phyloP scores from a whole-genome alignment of 2,329 filamentous ascomycete genomes.

The Hymenoscyphus fructigenus region DNA sequence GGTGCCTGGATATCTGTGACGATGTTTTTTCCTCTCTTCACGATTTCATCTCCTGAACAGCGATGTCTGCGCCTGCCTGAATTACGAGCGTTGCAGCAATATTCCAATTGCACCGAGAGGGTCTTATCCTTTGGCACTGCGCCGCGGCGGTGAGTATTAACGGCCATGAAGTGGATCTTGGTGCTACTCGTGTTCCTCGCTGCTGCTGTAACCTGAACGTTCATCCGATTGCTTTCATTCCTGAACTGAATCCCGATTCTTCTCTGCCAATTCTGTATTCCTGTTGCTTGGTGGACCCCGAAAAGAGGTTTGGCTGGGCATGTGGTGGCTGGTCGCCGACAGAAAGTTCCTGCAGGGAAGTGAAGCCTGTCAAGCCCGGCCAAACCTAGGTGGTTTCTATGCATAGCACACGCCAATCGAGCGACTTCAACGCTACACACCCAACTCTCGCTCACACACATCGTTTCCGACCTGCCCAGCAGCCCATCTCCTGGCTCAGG shows the following conservation, averaged over 20 bases:
- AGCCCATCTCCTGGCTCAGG: not conserved
- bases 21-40: not conserved
- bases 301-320: not conserved
- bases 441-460: not conserved
- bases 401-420: conserved; percentile 9
- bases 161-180: not conserved
- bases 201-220: not conserved
- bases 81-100: conserved; percentile 1
- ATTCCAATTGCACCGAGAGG: not conserved
- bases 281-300: not conserved
- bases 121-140: not conserved
- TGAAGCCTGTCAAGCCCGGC: not conserved
- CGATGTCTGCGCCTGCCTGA: not conserved
- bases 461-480: not conserved
- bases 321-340: not conserved
- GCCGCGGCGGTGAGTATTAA: not conserved
- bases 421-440: not conserved
- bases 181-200: not conserved
- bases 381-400: conserved; percentile 4
- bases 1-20: not conserved
- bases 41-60: not conserved
- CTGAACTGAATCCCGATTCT: not conserved
- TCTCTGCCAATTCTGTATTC: not conserved
- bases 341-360: not conserved
- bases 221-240: not conserved